Base-by-base conservation (phyloP, 1,139 yeast genomes). In the Hanseniaspora gamundiae region DNA sequence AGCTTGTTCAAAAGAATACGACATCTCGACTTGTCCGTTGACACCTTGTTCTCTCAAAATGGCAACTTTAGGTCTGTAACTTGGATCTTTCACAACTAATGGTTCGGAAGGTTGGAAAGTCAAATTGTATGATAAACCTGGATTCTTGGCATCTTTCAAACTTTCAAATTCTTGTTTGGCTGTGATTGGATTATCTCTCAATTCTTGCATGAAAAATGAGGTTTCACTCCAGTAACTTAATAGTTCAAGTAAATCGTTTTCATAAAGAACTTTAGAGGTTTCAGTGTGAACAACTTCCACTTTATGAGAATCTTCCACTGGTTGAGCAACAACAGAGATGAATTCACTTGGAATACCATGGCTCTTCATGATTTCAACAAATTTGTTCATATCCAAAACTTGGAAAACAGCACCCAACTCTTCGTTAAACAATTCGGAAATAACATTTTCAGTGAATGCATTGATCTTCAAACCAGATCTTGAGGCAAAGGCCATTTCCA, bases 21-120 rank as follows among this genome's bases (percentile, higher is more conserved):
- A 96, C 97, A 93, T 88, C 67, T 93, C 99, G 71, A 82, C 85
- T 64, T 91, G 95, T 28, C 97, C 94, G 62, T 93, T 93, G 45
- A 91, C 96, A 67, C 99, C 99, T 68, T 93, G 98, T 62, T 93
- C 99, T 68, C 99, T 83, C 58, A 93, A 72, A 48, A 93, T 87
- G 31, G 98, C 98, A 51, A 93, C 98, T 65, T 78, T 81, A 42
- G 98, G 98, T 58, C 70, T 77, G 20, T 60, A 50, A 20, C 66
- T 59, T 19, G 63, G 58, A 38, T 71, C 60, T 13, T 24, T 33
- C 7, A 22, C 21, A 4, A 39, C 19, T 13, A 41, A 38, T 13
- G 38, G 40, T 22, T 55, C 47, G 33, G 63, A 55, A 5, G 56
- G 48, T 47, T 77, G 72, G 57, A 68, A 91, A 3, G 94, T 76